Base-by-base conservation (phyloP, 1,139 yeast genomes). In the Spathaspora sp. region DNA sequence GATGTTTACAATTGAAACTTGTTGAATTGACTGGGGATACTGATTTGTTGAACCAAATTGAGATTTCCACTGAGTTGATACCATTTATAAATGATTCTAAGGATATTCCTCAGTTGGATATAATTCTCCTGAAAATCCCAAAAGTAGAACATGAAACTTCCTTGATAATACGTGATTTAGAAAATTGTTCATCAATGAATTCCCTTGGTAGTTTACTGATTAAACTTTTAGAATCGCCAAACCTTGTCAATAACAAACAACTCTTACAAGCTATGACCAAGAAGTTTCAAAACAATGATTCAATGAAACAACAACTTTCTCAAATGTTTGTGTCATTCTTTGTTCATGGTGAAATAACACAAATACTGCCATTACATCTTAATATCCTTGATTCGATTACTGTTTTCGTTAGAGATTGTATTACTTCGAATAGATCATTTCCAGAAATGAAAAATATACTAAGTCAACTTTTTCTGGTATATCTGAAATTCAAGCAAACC, bases 331-430 rank as follows among this genome's bases (percentile, higher is more conserved):
- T 45, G 2, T 20, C 39, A 10, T 45, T 33, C 13, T 42, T 51
- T 31, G 16, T 29, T 4, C 16, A 27, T 15, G 25, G 41, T 5
- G 20, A 39, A 8, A 6, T 13, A 9, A 25, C 41, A 6, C 44
- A 51, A 11, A 49, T 64, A 5, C 52, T 58, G 25, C 56, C 51
- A 16, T 39, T 47, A 7, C 67, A 65, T 34, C 44, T 65, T 23
- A 43, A 46, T 18, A 43, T 64, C 5, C 52, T 67, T 24, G 71
- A 67, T 43, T 50, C 49, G 3, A 55, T 63, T 25, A 60, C 62
- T 2, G 42, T 59, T 1, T 56, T 53, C 33, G 43, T 58, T 5
- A 60, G 57, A 43, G 44, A 47, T 7, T 44, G 38, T 15, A 38
- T 49, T 3, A 24, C 33, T n/a, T 17, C 36, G 6, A 36, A 31